Percentiles rank a stretch among this genome's conserved stretches.
Evolutionary conservation across 805 yeast genomes (phyloP).

Genomic region (Lachancea waltii): DNA sequence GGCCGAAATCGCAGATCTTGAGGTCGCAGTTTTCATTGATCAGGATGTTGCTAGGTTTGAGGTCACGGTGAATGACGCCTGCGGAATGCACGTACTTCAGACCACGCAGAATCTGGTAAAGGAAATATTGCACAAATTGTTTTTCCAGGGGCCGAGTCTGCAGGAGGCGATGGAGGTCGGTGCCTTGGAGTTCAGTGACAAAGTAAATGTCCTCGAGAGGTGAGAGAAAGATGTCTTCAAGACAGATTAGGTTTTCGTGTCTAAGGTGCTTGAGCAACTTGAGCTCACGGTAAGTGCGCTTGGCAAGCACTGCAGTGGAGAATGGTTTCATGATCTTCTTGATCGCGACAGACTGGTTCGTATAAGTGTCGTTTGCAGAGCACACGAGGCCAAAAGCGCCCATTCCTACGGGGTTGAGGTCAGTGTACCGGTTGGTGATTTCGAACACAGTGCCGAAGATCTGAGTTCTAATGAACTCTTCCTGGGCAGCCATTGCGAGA

Average conservation of each 20-base stretch:
- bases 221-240: slow-evolving; percentile 88
- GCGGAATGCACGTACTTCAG: slow-evolving; percentile 87
- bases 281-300: slow-evolving; percentile 92
- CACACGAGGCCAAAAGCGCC: slow-evolving; percentile 99
- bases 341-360: slow-evolving; percentile 91
- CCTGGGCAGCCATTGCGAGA: slow-evolving; percentile 30
- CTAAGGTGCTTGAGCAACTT: slow-evolving; percentile 86
- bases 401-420: slow-evolving; percentile 97
- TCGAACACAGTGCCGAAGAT: slow-evolving; percentile 94
- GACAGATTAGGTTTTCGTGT: slow-evolving; percentile 89
- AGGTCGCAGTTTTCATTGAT: slow-evolving; percentile 87
- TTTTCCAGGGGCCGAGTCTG: slow-evolving; percentile 91
- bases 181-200: slow-evolving; percentile 95
- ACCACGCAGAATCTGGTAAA: slow-evolving; percentile 89
- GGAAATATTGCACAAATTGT: slow-evolving; percentile 93
- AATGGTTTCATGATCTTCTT: slow-evolving; percentile 98
- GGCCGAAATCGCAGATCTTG: slow-evolving; percentile 89
- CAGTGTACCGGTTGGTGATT: slow-evolving; percentile 82
- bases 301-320: slow-evolving; percentile 88
- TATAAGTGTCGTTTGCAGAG: slow-evolving; percentile 86
- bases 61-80: slow-evolving; percentile 84
- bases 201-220: slow-evolving; percentile 94
- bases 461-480: slow-evolving; percentile 60
- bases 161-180: slow-evolving; percentile 86
- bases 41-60: slow-evolving; percentile 78